Base-by-base conservation (phyloP, 1,284 basidiomycete genomes). In the Vanrija pseudolonga region DNA sequence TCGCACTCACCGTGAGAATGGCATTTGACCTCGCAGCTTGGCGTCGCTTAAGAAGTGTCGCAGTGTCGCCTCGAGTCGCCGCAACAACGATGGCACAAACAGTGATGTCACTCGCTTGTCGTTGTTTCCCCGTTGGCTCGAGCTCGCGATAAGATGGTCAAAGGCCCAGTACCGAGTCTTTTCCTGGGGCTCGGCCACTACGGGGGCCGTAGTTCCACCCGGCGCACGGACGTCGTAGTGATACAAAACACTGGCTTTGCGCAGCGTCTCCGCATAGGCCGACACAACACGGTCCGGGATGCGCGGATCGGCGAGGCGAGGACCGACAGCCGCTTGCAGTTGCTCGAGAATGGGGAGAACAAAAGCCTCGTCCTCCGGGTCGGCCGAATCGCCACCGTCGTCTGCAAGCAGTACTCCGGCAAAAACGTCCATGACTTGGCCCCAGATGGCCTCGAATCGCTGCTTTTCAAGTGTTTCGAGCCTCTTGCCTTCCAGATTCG, bases 91-190 rank as follows among this genome's bases (percentile, higher is more conserved):
- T 1, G 58, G 58, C 17, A 44, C 49, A 20, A 56, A 56, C 26
- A 51, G 50, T 3, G 52, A 44, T 50, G 3, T 42, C 42, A 22
- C 37, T 45, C 36, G 20, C 14, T 19, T 24, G 18, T 47, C 28
- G 9, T 40, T 39, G 26, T 24, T 12, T 22, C 51, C 41, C 37
- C 26, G 6, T 15, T 15, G 19, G 26, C 40, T 50, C 19, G 48
- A 40, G 32, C 50, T 41, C 7, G 60, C 52, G 3, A 96, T 92
- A 17, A 98, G 74, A 22, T 95, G 76, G 66, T 96, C 91, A 58
- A 97, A 88, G 63, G 89, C 92, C 92, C 93, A 97, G 76, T 92
- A 96, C 8, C 88, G 86, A 67, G 93, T 91, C 9, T 87, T 80
- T 73, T 98, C 93, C 45, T 89, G 80, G 0, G 86, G 84, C 39